phyloP scores from a whole-genome alignment of 768 basidiomycete species.

The Mycena vitilis region DNA sequence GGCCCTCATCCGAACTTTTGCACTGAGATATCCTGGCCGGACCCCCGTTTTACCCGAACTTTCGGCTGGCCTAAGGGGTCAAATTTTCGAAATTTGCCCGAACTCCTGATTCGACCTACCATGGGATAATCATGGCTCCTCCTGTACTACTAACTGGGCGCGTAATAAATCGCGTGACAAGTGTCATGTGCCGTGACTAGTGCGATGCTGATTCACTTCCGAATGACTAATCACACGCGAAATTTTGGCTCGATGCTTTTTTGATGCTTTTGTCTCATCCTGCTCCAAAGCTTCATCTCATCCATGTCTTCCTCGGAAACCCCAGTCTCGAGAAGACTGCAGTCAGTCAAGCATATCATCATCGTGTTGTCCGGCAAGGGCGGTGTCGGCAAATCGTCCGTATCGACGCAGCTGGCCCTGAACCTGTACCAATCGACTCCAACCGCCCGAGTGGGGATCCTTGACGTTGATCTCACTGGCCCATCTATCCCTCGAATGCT shows the following conservation, averaged over 20 bases:
- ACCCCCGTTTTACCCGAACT: no score
- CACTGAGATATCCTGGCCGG: no score
- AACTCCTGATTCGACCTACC: no score
- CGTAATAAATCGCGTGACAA: slow-evolving; percentile 21
- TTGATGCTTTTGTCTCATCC: slow-evolving; percentile 1
- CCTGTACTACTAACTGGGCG: slow-evolving; percentile 6
- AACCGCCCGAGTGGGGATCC: slow-evolving; percentile 81
- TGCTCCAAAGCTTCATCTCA: background rate
- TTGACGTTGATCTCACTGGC: slow-evolving; percentile 94
- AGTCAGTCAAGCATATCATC: slow-evolving; percentile 84
- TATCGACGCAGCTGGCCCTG: slow-evolving; percentile 91
- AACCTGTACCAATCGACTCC: slow-evolving; percentile 81
- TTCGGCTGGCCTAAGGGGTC: no score
- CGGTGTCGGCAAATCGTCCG: slow-evolving; percentile 98
- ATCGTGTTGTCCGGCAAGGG: slow-evolving; percentile 97
- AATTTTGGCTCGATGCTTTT: background rate
- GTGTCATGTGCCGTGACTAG: slow-evolving; percentile 20
- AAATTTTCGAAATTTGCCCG: no score
- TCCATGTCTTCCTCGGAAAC: slow-evolving; percentile 45
- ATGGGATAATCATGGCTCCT: no score
- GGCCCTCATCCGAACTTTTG: no score
- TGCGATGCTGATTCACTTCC: slow-evolving; percentile 22
- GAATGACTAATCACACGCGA: slow-evolving; percentile 12
- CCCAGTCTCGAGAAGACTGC: slow-evolving; percentile 78
- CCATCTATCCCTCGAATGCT: slow-evolving; percentile 97